Base-by-base conservation (phyloP, 495 filamentous ascomycete species). In the Talaromyces stipitatus region DNA sequence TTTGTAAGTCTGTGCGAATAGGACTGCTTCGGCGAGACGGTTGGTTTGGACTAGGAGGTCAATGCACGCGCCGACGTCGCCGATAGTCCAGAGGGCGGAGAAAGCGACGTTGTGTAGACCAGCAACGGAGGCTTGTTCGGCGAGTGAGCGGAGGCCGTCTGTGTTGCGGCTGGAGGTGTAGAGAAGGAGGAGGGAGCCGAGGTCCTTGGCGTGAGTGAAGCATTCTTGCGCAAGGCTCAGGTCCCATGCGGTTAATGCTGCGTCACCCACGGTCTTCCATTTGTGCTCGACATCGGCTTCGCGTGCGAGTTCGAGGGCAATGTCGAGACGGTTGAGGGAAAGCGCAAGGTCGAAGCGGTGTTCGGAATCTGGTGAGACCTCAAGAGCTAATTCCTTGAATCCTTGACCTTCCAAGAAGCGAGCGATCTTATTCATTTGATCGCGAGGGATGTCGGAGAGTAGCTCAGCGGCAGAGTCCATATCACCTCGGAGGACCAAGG, bases 361-460 rank as follows among this genome's bases (percentile, higher is more conserved):
- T 70, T 99, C 94, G 1, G 87, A 81, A 66, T 99, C 94, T 0
- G 94, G 95, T 29, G 95, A 90, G n/a, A 97, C 90, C 53, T 96
- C 89, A 22, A 99, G 84, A 0, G 94, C 94, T 57, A 96, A 76
- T 58, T 97, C 94, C 69, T 96, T 96, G 70, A 96, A 89, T 2
- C 92, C 92, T 69, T 97, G 94, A 23, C 95, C 95, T 68, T 99
- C 95, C 30, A 99, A 82, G 80, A 99, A 99, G 23, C 94, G 88
- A 11, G 94, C 94, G 55, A 99, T 91, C 76, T 97, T 97, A 73
- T 94, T 96, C 72, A 92, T 89, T 66, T 97, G 90, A 54, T 96
- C 91, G 20, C 85, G 75, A 0, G 91, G 91, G 47, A 98, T 89
- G 43, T 84, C 85, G 28, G 81, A 72, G 5, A 99, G 85, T 48